Evolutionary conservation across 176 grass and related monocot genomes (phyloP), one percentile per base, ranked within the genome.

Genomic region (Oryza punctata): DNA sequence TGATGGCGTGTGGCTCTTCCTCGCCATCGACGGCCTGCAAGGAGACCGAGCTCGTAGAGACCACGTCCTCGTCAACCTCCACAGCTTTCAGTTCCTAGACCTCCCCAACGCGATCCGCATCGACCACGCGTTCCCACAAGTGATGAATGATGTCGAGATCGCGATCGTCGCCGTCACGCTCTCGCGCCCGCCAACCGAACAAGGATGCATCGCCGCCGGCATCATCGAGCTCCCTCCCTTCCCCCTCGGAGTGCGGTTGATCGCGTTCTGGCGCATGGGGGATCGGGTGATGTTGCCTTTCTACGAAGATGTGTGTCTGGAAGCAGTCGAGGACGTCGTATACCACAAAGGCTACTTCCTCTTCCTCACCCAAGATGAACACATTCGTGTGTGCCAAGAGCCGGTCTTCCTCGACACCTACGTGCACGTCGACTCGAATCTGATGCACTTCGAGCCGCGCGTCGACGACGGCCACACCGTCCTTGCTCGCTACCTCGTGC

Each of bases 1-100:
- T 24, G 77, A 79, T 60, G 77, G 41, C 26, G 11, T 2, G 11
- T 67, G 63, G 41, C 1, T 67, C 45, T 80, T 80, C 78, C 28
- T 69, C 45, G 78, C 65, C 12, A 2, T 16, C 12, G 29, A 15
- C 21, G 46, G 46, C 46, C 33, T 35, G 33, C 65, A 80, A 9
- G 35, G 28, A 0, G 1, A 2, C 16, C 18, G 6, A 8, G 50
- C 21, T 49, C 46, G n/a, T n/a, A n/a, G 15, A 15, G 21, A 24
- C 11, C 78, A 79, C 16, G n/a, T 3, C 25, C 77, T 79, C 1
- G 1, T 68, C 77, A 25, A 80, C 65, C 11, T 67, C 77, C 33
- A 35, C 33, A 35, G 33, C 33, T 35, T 35, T 6, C 33, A 35
- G 33, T 35, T 35, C 33, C 33, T 35, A 4, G 33, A 35, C 33